Evolutionary conservation across 2,329 filamentous ascomycete species (phyloP), one percentile per base, ranked within the genome.

Genomic region (Trichoderma simmonsii): DNA sequence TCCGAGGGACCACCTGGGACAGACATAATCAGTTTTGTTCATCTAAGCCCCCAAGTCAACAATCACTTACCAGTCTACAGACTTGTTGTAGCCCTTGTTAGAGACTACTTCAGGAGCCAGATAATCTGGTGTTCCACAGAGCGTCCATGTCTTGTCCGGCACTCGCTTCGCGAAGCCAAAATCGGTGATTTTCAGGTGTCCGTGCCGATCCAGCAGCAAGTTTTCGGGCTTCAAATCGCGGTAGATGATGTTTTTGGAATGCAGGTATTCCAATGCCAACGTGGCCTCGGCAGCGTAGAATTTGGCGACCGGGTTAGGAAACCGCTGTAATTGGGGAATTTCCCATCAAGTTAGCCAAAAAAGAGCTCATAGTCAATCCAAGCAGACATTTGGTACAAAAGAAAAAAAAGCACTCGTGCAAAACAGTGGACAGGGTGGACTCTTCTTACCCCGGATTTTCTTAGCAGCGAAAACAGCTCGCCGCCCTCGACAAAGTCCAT

Each of bases 401-500:
- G 2, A 12, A n/a, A 6, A 59, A 18, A 32, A n/a, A 59, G 18
- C 2, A 54, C 48, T 54, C 8, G 7, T 64, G n/a, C 14, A 34
- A 36, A 8, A 24, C 15, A 65, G 6, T n/a, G 36, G 34, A 56
- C 11, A 30, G 12, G 34, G 39, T 26, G 28, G 24, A 7, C 18
- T 87, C 83, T 28, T 54, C 66, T 15, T 87, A 89, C 89, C 88
- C 95, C 91, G 86, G 95, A 98, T 83, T 99, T 98, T 77, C 96
- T 89, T 77, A 99, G 85, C 78, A 99, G 84, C 76, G 95, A 98
- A 82, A 99, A 99, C 70, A 99, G 87, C 86, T 99, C 96, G 79
- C 96, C 96, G 76, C 96, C 96, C 83, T 99, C 96, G 69, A 99
- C 95, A 85, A 99, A 99, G 82, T 99, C 96, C 96, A 99, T 99